Evolutionary conservation across 345 rosid species (phyloP).

Genomic region (Murraya paniculata): DNA sequence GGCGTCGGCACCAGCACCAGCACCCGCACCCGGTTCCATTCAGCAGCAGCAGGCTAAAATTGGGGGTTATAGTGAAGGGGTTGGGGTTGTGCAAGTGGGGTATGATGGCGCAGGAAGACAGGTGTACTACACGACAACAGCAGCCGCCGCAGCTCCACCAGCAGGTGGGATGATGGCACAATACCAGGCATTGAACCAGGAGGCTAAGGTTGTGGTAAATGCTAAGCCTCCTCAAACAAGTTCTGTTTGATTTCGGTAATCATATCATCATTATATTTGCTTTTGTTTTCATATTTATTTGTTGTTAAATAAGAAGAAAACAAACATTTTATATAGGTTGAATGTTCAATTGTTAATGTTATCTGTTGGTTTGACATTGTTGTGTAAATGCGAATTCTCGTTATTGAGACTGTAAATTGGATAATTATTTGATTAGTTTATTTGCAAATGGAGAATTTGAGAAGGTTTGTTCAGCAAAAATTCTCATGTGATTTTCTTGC

Average conservation of each 20-base stretch:
- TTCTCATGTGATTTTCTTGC: not conserved
- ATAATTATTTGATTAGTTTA: slow-evolving; percentile 7
- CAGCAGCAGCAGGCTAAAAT: slow-evolving; percentile 25
- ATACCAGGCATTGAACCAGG: slow-evolving; percentile 44
- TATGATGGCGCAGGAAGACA: slow-evolving; percentile 55
- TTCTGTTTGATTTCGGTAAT: slow-evolving; percentile 18
- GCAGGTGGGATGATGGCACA: slow-evolving; percentile 22
- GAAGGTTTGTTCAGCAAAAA: not conserved
- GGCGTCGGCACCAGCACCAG: slow-evolving; percentile 9
- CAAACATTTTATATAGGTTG: slow-evolving; percentile 10
- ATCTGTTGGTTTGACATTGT: not conserved
- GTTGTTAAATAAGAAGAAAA: slow-evolving; percentile 11
- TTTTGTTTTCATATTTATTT: not conserved
- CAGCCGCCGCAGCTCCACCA: slow-evolving; percentile 8
- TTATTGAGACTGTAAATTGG: slow-evolving; percentile 11
- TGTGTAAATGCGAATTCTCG: not conserved
- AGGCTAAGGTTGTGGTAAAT: slow-evolving; percentile 36
- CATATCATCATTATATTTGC: slow-evolving; percentile 3
- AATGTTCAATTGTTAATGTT: slow-evolving; percentile 1
- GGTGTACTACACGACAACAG: slow-evolving; percentile 37
- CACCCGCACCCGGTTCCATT: slow-evolving; percentile 7
- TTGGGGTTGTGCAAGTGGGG: slow-evolving; percentile 38
- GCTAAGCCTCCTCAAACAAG: slow-evolving; percentile 28
- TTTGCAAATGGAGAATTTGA: not conserved
- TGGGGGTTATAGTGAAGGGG: slow-evolving; percentile 20